Evolutionary conservation across 2,329 filamentous ascomycete species (phyloP).

Genomic region (Allantophomopsis lycopodina): DNA sequence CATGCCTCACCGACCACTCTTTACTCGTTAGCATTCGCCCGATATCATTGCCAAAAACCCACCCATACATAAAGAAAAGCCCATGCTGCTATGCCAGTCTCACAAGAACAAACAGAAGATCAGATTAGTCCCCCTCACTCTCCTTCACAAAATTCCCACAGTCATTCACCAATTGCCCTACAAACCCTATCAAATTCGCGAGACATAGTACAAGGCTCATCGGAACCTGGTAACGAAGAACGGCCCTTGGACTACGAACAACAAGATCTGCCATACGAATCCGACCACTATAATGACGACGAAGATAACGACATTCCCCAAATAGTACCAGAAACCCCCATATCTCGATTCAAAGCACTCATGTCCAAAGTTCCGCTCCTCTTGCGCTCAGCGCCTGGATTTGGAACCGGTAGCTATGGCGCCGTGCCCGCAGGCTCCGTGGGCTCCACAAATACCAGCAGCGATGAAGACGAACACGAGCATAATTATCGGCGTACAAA

Average conservation of each 20-base stretch:
- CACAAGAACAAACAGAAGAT: too few species aligned
- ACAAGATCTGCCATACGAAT: background rate
- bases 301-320: too few species aligned
- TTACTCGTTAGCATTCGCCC: too few species aligned
- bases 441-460: slow-evolving; percentile 21
- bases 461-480: slow-evolving; percentile 16
- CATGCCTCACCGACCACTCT: too few species aligned
- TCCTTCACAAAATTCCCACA: too few species aligned
- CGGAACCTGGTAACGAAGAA: background rate
- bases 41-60: too few species aligned
- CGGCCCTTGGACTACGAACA: background rate
- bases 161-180: too few species aligned
- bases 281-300: background rate
- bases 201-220: background rate
- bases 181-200: too few species aligned
- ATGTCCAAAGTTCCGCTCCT: slow-evolving; percentile 39
- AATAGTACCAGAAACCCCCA: slow-evolving; percentile 4
- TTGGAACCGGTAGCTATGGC: slow-evolving; percentile 47
- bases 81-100: too few species aligned
- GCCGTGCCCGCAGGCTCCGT: slow-evolving; percentile 30
- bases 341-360: slow-evolving; percentile 10
- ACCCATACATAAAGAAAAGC: too few species aligned
- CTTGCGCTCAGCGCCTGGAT: slow-evolving; percentile 42
- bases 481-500: slow-evolving; percentile 8
- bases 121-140: too few species aligned